Evolutionary conservation across 2,329 filamentous ascomycete genomes (phyloP).

Genomic region (Aspergillus pseudoterreus): DNA sequence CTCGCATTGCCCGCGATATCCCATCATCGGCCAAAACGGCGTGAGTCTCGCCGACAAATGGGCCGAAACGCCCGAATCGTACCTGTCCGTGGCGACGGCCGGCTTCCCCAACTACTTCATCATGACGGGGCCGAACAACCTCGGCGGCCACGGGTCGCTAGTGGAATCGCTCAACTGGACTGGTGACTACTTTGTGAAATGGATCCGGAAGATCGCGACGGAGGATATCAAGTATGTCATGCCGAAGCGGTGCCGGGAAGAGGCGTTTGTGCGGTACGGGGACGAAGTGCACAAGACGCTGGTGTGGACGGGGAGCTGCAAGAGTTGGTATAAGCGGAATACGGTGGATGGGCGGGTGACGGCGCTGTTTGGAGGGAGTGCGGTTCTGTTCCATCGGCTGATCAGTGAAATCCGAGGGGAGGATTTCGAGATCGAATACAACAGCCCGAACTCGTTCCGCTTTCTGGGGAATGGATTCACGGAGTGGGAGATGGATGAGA

Average conservation of each 20-base stretch:
- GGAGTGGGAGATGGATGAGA: constrained; percentile 22
- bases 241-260: constrained; percentile 43
- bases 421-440: constrained; percentile 48
- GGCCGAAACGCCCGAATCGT: constrained; percentile 20
- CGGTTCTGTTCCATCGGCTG: constrained; percentile 35
- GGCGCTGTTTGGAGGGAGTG: constrained; percentile 45
- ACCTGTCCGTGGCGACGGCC: constrained; percentile 21
- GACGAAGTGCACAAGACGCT: constrained; percentile 45
- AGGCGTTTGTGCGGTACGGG: constrained; percentile 48
- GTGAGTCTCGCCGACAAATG: constrained; percentile 23
- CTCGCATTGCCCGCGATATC: constrained; percentile 32
- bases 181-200: constrained; percentile 29
- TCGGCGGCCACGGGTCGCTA: constrained; percentile 26
- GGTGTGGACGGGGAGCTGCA: constrained; percentile 36
- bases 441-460: constrained; percentile 42
- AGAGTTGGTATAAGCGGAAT: constrained; percentile 53
- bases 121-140: constrained; percentile 27
- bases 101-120: constrained; percentile 32
- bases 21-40: constrained; percentile 27
- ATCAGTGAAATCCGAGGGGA: constrained; percentile 42
- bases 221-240: constrained; percentile 30
- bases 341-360: constrained; percentile 43
- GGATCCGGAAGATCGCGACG: constrained; percentile 28
- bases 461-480: constrained; percentile 51
- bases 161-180: constrained; percentile 21